Base-by-base conservation (phyloP, 139 green algal species). In the Closterium sp. region DNA sequence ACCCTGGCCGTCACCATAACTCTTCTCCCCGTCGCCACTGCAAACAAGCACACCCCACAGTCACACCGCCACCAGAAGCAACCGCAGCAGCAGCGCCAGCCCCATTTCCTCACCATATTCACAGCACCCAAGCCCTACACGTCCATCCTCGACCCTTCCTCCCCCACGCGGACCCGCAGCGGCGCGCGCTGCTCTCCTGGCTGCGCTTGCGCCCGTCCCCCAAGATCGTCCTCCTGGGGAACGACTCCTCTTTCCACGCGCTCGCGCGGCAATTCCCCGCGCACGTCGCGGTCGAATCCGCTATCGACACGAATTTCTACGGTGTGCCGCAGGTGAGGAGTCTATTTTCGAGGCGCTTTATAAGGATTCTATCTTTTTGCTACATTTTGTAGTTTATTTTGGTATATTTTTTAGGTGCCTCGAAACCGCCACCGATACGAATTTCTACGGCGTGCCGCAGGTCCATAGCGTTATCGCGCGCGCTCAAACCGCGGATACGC, bases 391-490 rank as follows among this genome's bases (percentile, higher is more conserved):
- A n/a, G n/a, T n/a, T n/a, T n/a, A n/a, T n/a, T n/a, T n/a, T n/a
- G n/a, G n/a, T n/a, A n/a, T n/a, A n/a, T n/a, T n/a, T n/a, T n/a
- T n/a, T n/a, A n/a, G n/a, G n/a, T n/a, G n/a, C n/a, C n/a, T 88
- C 30, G 85, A 88, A 33, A 21, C 85, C 9, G 4, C 25, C 85
- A 33, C 64, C 33, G 85, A 76, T 28, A 76, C 55, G 55, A 76
- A 76, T 87, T 91, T 91, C 32, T 88, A 88, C 88, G 88, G 88
- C 66, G 69, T 91, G 36, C 89, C 89, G 30, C 89, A 89, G 69
- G 89, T 91, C 34, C 90, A 91, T 69, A 91, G 89, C 32, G 89
- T 91, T 5, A 28, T 91, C 25, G 89, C 35, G 36, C 89, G 89
- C n/a, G 89, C 89, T 25, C 89, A 90, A 25, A n/a, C 89, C 28